Percentiles rank a stretch among this genome's conserved stretches.
These are phyloP conservation scores for Sextonia rubra DNA, from an alignment of 164 flowering plant genomes.

Conservation along the genomic window DNA sequence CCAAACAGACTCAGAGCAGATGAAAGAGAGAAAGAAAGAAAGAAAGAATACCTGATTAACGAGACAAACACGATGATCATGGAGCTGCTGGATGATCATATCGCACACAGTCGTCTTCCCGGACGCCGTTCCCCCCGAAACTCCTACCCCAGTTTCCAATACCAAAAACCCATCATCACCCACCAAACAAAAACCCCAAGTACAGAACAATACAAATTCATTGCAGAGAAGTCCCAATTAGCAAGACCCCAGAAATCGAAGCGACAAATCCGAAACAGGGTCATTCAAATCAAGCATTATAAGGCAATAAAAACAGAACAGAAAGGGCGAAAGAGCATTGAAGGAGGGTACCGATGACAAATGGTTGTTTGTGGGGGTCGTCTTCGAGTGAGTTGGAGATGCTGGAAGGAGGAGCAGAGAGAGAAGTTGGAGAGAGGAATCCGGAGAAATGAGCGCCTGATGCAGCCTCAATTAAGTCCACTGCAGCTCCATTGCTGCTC, in stretches of 20 bases:
- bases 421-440: conserved; percentile 43
- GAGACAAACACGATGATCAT: conserved; percentile 93
- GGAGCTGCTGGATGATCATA: conserved; percentile 96
- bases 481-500: conserved; percentile 12
- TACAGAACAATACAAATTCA: background rate
- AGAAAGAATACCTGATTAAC: conserved; percentile 67
- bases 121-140: conserved; percentile 97
- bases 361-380: conserved; percentile 53
- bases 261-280: background rate
- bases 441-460: conserved; percentile 94
- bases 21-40: background rate
- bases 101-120: conserved; percentile 98
- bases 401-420: conserved; percentile 19
- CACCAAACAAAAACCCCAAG: background rate
- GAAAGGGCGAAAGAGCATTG: background rate
- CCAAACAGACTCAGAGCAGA: background rate
- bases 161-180: background rate
- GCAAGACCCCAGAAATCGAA: background rate
- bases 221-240: background rate
- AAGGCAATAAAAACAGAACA: background rate
- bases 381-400: conserved; percentile 11
- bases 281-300: too few species aligned
- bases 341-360: conserved; percentile 65
- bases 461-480: conserved; percentile 85
- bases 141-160: conserved; percentile 42